Conservation (phyloP, 176 grass and related monocot genomes). For the Eleusine coracana region DNA sequence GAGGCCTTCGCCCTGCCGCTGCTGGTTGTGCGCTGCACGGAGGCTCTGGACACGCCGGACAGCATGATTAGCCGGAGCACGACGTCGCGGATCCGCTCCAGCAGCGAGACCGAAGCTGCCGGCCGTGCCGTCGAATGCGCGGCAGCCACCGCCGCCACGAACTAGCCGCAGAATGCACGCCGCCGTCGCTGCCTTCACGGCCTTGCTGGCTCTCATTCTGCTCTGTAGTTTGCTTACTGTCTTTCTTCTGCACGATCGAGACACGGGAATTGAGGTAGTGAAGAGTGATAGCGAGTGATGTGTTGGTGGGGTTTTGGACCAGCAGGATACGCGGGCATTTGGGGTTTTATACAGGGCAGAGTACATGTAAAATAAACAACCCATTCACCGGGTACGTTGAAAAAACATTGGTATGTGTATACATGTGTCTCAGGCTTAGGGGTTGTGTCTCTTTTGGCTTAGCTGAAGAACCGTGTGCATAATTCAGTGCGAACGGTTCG, state of each 20-base stretch:
- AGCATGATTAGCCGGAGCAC: conserved; percentile 77
- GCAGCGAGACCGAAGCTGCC: conserved; percentile 57
- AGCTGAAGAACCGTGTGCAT: neutral
- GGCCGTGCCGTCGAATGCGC: conserved; percentile 46
- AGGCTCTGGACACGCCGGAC: conserved; percentile 50
- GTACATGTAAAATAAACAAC: neutral
- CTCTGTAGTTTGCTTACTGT: neutral
- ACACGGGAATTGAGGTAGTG: neutral
- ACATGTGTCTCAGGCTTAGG: neutral
- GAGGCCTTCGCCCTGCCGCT: conserved; percentile 30
- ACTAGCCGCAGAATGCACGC: conserved; percentile 60
- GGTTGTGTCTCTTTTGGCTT: neutral
- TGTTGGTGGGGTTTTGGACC: neutral
- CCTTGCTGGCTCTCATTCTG: conserved; percentile 29
- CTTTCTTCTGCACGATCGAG: neutral
- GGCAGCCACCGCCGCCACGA: conserved; percentile 41
- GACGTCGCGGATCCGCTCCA: conserved; percentile 69
- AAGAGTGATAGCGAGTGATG: neutral
- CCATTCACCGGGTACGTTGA: too few relatives aligned
- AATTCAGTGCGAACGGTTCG: too few relatives aligned
- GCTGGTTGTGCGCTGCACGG: conserved; percentile 1
- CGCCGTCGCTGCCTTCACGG: conserved; percentile 23
- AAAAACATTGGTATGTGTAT: too few relatives aligned
- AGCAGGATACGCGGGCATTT: neutral
- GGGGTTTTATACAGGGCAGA: conserved; percentile 31